Evolutionary conservation across 1,139 yeast genomes (phyloP), one percentile per base, ranked within the genome.

Genomic region (Taphrina pruni): DNA sequence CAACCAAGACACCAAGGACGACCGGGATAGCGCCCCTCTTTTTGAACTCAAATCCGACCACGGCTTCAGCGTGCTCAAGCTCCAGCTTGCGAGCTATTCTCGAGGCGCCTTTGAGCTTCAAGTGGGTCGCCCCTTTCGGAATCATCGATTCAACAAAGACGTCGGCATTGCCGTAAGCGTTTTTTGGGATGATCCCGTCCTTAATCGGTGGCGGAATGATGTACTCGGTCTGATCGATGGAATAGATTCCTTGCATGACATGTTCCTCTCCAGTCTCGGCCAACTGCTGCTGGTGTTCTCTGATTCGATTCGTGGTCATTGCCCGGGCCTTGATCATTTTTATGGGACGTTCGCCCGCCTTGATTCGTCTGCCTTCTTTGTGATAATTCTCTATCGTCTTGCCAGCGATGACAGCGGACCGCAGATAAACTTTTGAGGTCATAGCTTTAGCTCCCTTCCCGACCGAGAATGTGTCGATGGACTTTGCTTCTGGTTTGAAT

Each of bases 351-450:
- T 82, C 87, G 0, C 96, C 97, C 6, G 56, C 55, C 73, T 87
- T 90, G 56, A 94, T 77, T 0, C 87, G 83, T 35, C 97, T 80
- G 0, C 99, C 99, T 67, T 84, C 80, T 79, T 89, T 84, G 75
- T 88, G 90, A 98, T 98, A 94, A 1, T 89, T 91, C 74, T 86
- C 87, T 0, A 96, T 90, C 0, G 95, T 87, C 70, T 87, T 81
- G 43, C 93, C 83, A 1, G 76, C 75, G 65, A 85, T 82, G 1
- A 94, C 92, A 74, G 88, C 86, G 0, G 84, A 78, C 43, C 97
- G 80, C 60, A 85, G 86, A 75, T 85, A 94, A 0, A 94, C 93
- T 7, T 76, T 76, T 41, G 75, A 78, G 21, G 72, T 67, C 8
- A 69, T 71, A 1, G 67, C 62, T 65, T 71, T 67, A 69, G 73